Percentiles rank a stretch among this genome's conserved stretches.
Conservation (phyloP, 1,284 basidiomycete species). For the Cutaneotrichosporon sp. region DNA sequence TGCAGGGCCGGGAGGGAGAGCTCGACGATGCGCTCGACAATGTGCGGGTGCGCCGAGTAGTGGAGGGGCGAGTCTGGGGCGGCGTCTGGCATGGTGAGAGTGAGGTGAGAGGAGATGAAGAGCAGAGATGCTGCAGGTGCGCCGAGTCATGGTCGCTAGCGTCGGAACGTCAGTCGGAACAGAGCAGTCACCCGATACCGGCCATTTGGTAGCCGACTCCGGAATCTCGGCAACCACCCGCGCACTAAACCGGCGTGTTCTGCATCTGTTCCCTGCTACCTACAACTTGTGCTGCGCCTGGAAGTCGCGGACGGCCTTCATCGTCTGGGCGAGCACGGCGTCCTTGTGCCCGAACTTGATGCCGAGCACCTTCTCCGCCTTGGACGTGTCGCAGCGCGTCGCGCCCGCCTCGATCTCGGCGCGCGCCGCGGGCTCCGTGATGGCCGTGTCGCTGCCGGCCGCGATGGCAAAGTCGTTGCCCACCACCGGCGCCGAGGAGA, state of each 20-base stretch:
- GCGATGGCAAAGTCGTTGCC: too few species aligned
- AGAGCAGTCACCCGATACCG: neutral
- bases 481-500: too few species aligned
- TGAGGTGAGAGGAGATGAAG: neutral
- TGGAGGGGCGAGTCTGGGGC: neutral
- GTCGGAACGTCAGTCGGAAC: neutral
- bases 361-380: constrained; percentile 37
- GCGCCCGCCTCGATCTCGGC: neutral
- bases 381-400: constrained; percentile 30
- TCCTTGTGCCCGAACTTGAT: constrained; percentile 30
- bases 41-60: neutral
- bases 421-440: too few species aligned
- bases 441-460: too few species aligned
- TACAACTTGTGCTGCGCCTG: neutral
- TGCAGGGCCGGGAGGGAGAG: neutral
- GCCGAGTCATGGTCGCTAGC: too few species aligned
- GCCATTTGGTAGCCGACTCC: neutral
- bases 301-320: constrained; percentile 7
- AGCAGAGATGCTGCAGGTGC: too few species aligned
- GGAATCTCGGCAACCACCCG: neutral
- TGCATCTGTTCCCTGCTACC: neutral
- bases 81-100: neutral
- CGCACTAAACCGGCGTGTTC: too few species aligned
- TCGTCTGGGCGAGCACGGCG: constrained; percentile 28
- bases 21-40: constrained; percentile 2